Evolutionary conservation across 352 stramenopile genomes (phyloP), one percentile per base, ranked within the genome.

Genomic region (Chrysophaeum taylorii): DNA sequence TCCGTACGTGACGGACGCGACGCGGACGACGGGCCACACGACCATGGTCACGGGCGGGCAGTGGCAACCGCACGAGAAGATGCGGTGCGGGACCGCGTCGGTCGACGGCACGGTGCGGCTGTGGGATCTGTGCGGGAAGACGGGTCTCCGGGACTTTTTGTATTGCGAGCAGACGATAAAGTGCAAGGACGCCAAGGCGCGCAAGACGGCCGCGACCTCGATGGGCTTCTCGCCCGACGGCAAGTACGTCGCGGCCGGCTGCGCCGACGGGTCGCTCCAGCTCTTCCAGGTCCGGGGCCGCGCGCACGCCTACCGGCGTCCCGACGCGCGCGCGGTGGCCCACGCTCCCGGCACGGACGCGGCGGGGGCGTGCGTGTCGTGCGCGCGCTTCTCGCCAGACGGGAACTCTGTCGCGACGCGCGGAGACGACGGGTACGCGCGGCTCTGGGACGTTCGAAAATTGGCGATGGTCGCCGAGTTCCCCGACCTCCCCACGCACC

Each of bases 1-100:
- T 73, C 80, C 80, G 0, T 94, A 94, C 73, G 79, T 94, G 5
- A 86, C 79, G 25, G 86, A 94, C 76, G 79, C 86, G 48, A 69
- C 75, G 12, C 82, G 85, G 53, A 94, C 86, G 14, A 84, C 84
- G 67, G 88, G 88, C 36, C 88, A 94, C 72, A 83, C 82, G 14
- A 84, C 83, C 21, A 68, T 75, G 31, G 80, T 93, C 15, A 91
- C 86, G 7, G 80, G 77, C 18, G 85, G 89, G 1, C 71, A 74
- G 42, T 93, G 87, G 83, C 85, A 94, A 76, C 86, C 86, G 23
- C 73, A 84, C 14, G 81, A 92, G 43, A 79, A 78, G 38, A 81
- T 78, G 63, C 42, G 29, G 37, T 62, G 12, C 61, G 18, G 87
- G 53, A 92, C 87, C 2, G 79, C 75, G 23, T 81, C 82, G 14